Evolutionary conservation across 139 green algal species (phyloP).

Genomic region (Deuterostichococcus epilithicus): DNA sequence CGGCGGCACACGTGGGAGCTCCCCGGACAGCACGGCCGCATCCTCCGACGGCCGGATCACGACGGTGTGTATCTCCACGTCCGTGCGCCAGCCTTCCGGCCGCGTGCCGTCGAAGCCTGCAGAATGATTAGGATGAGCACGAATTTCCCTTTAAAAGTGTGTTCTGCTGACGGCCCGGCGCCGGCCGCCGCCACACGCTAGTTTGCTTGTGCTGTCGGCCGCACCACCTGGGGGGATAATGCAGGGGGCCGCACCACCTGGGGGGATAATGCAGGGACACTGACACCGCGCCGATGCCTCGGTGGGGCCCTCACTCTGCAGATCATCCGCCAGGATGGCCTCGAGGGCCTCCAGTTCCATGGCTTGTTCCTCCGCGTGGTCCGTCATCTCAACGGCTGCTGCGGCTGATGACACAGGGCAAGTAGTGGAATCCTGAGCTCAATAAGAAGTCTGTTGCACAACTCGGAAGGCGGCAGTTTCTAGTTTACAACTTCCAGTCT

Average conservation of each 20-base stretch:
- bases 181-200: background rate
- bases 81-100: conserved; percentile 28
- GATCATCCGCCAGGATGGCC: conserved; percentile 51
- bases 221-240: background rate
- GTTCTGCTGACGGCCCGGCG: background rate
- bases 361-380: conserved; percentile 27
- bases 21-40: conserved; percentile 2
- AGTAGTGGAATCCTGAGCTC: too few relatives aligned
- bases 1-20: background rate
- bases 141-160: background rate
- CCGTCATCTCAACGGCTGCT: background rate
- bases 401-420: background rate
- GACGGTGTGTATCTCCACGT: conserved; percentile 13
- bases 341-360: conserved; percentile 56
- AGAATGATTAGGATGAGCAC: background rate
- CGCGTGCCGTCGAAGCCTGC: conserved; percentile 27
- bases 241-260: too few relatives aligned
- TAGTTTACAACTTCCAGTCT: too few relatives aligned
- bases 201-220: background rate
- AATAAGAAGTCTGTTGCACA: too few relatives aligned
- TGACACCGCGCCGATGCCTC: background rate
- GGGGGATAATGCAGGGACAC: background rate
- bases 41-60: conserved; percentile 20
- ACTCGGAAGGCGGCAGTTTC: too few relatives aligned
- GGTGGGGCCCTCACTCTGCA: conserved; percentile 17